Percentiles rank a stretch among this genome's conserved stretches.
Conservation (phyloP, 192 early-diverging fungal genomes). For the Funneliformis mosseae region DNA sequence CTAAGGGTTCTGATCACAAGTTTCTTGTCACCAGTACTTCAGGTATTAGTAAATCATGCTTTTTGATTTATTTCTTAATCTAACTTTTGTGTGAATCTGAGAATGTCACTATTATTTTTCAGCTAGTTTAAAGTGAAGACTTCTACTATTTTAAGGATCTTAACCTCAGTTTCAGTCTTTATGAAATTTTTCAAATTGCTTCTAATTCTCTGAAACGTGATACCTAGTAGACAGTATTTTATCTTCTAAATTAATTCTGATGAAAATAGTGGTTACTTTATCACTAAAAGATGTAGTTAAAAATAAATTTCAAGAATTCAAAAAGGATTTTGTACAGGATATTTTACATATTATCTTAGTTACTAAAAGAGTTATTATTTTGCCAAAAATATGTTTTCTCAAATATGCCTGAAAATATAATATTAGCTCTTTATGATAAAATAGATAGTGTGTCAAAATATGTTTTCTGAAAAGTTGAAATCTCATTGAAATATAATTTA, state of each 20-base stretch:
- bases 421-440: background rate
- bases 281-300: background rate
- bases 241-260: background rate
- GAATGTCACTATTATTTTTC: slow-evolving; percentile 16
- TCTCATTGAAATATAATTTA: background rate
- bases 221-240: slow-evolving; percentile 1
- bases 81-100: slow-evolving; percentile 35
- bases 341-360: slow-evolving; percentile 2
- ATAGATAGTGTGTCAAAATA: slow-evolving; percentile 2
- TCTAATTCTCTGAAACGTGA: background rate
- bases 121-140: background rate
- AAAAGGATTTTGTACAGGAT: background rate
- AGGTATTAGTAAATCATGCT: slow-evolving; percentile 41
- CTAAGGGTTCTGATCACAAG: background rate
- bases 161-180: background rate
- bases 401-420: background rate
- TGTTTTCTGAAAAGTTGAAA: background rate
- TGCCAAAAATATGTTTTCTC: slow-evolving; percentile 6
- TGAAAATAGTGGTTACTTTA: slow-evolving; percentile 11
- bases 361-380: background rate
- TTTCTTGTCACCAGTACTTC: slow-evolving; percentile 41
- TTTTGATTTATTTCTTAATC: slow-evolving; percentile 42
- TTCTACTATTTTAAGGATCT: slow-evolving; percentile 1
- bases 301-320: slow-evolving; percentile 13
- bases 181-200: background rate